phyloP scores from a whole-genome alignment of 345 rosid species.

The Mercurialis annua region DNA sequence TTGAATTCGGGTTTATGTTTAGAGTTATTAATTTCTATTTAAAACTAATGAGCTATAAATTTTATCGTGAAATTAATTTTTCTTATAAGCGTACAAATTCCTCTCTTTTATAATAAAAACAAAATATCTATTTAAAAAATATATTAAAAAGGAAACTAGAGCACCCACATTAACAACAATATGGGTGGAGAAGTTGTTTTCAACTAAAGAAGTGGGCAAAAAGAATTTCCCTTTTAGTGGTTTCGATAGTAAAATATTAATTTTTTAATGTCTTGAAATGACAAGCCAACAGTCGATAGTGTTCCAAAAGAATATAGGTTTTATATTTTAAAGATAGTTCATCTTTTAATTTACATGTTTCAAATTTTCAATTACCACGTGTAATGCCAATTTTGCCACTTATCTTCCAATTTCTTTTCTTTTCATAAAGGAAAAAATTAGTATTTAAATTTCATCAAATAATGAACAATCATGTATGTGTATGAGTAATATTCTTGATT shows the following conservation, averaged over 20 bases:
- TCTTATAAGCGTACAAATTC: too few species aligned
- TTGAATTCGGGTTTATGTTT: constrained; percentile 21
- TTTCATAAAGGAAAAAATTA: too few species aligned
- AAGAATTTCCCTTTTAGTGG: constrained; percentile 42
- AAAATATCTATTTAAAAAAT: background rate
- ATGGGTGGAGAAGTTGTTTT: constrained; percentile 44
- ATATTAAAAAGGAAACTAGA: constrained; percentile 7
- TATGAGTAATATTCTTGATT: too few species aligned
- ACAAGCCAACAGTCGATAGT: constrained; percentile 10
- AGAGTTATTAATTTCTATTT: too few species aligned
- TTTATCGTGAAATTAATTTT: too few species aligned
- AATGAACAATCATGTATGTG: too few species aligned
- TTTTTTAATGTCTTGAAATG: constrained; percentile 1
- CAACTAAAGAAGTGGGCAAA: constrained; percentile 49
- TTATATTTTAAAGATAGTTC: background rate
- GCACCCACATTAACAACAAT: constrained; percentile 36
- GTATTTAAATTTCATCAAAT: too few species aligned
- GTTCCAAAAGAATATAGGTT: constrained; percentile 4
- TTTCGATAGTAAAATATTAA: constrained; percentile 25
- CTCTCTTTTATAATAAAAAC: background rate
- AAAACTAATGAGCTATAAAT: too few species aligned
- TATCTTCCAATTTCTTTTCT: background rate
- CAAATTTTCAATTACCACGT: background rate
- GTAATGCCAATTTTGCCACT: too few species aligned
- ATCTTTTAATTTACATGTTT: background rate